phyloP scores from a whole-genome alignment of 2,329 filamentous ascomycete species.

The Colletotrichum gloeosporioides region DNA sequence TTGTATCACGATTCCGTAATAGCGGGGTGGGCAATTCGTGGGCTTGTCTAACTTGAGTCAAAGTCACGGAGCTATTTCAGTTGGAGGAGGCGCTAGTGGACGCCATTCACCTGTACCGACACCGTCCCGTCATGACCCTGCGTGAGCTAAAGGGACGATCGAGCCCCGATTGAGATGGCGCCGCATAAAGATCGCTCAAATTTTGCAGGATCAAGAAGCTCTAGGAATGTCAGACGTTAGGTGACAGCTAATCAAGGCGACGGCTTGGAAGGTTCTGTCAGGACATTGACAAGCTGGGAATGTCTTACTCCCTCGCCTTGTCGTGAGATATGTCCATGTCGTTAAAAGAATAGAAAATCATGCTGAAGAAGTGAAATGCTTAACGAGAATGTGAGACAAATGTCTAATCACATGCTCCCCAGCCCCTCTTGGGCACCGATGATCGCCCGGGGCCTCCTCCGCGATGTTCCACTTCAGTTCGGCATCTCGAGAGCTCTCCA shows the following conservation, averaged over 20 bases:
- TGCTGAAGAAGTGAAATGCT: not conserved
- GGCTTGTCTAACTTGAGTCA: not conserved
- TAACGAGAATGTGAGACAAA: not conserved
- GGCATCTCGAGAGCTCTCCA: not conserved
- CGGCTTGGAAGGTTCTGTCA: not conserved
- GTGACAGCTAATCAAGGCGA: not conserved
- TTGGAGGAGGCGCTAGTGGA: not conserved
- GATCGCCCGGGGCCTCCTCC: not conserved
- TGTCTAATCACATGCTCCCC: not conserved
- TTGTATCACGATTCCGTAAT: not conserved
- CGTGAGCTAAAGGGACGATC: not conserved
- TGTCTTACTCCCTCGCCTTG: not conserved
- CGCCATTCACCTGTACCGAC: not conserved
- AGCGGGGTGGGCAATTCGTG: not conserved
- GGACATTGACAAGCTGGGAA: not conserved
- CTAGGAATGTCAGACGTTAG: not conserved
- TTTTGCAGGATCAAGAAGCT: not conserved
- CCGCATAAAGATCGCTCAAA: not conserved
- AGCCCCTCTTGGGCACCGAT: not conserved
- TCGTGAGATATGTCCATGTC: not conserved
- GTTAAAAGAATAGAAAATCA: not conserved
- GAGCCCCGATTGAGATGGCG: not conserved
- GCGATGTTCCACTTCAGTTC: not conserved
- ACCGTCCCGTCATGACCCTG: not conserved
- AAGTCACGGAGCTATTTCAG: not conserved